Conservation (phyloP, 1,284 basidiomycete genomes). For the Cystobasidium slooffiae region DNA sequence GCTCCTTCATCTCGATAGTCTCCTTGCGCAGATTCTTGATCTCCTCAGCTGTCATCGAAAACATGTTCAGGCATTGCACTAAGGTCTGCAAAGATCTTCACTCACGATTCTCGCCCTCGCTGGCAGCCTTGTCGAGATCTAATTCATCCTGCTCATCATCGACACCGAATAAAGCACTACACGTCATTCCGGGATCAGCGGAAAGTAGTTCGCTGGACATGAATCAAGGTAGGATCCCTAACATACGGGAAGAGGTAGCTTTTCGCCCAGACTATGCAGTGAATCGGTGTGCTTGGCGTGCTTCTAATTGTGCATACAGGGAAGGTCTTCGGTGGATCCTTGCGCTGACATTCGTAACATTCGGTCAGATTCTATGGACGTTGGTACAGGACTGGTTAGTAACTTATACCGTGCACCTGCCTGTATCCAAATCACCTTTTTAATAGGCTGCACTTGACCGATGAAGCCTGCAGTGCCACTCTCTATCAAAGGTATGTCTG, state of each 20-base stretch:
- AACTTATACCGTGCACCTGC: conserved; percentile 58
- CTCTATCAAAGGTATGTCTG: conserved; percentile 87
- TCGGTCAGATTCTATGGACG: conserved; percentile 73
- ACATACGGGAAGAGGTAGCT: conserved; percentile 91
- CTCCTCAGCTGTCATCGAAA: conserved; percentile 70
- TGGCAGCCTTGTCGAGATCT: conserved; percentile 82
- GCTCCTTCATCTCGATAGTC: conserved; percentile 80
- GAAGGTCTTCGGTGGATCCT: conserved; percentile 89
- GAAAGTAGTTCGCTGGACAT: not conserved
- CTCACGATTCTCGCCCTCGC: conserved; percentile 83
- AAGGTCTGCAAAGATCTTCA: too few relatives aligned
- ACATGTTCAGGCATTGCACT: too few relatives aligned
- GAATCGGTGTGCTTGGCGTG: conserved; percentile 95
- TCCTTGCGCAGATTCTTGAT: conserved; percentile 88
- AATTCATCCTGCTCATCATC: conserved; percentile 77
- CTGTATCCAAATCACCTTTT: conserved; percentile 56
- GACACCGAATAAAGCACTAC: conserved; percentile 84
- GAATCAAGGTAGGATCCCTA: not conserved
- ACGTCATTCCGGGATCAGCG: not conserved
- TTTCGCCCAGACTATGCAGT: conserved; percentile 99
- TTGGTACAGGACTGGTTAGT: not conserved
- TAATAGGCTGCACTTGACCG: conserved; percentile 69
- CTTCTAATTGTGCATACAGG: conserved; percentile 98
- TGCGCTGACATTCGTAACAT: conserved; percentile 89
- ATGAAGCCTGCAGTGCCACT: conserved; percentile 95